These are phyloP conservation scores for Eurotiales sp. DNA, from an alignment of 2,329 filamentous ascomycete genomes.

Conservation along the genomic window DNA sequence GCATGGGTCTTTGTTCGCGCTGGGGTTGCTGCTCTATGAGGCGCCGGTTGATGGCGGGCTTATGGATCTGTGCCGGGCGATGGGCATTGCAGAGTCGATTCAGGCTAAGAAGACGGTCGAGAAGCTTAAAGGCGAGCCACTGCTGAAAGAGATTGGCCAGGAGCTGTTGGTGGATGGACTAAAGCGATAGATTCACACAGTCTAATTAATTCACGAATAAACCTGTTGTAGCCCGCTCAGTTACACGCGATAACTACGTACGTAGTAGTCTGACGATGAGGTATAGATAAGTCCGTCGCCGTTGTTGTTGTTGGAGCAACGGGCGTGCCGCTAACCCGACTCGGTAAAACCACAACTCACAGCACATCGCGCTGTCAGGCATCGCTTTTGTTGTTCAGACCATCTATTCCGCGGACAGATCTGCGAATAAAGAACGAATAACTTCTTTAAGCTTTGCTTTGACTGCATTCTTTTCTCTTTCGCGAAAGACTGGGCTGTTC, in stretches of 20 bases:
- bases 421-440: neutral
- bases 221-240: no score
- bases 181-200: constrained; percentile 3
- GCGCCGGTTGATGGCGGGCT: constrained; percentile 68
- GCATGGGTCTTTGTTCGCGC: constrained; percentile 69
- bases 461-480: neutral
- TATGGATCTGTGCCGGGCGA: constrained; percentile 70
- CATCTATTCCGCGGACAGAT: neutral
- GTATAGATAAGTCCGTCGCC: no score
- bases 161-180: constrained; percentile 42
- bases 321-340: constrained; percentile 17
- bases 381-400: neutral
- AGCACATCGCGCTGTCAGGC: neutral
- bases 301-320: constrained; percentile 16
- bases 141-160: constrained; percentile 52
- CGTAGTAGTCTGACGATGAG: no score
- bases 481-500: neutral
- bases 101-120: constrained; percentile 50
- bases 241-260: no score
- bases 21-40: constrained; percentile 73
- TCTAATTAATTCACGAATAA: no score
- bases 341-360: constrained; percentile 25
- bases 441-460: neutral
- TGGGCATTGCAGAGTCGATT: constrained; percentile 70
- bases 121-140: constrained; percentile 54